phyloP scores from a whole-genome alignment of 2,329 filamentous ascomycete genomes.

The Fusarium sp. region DNA sequence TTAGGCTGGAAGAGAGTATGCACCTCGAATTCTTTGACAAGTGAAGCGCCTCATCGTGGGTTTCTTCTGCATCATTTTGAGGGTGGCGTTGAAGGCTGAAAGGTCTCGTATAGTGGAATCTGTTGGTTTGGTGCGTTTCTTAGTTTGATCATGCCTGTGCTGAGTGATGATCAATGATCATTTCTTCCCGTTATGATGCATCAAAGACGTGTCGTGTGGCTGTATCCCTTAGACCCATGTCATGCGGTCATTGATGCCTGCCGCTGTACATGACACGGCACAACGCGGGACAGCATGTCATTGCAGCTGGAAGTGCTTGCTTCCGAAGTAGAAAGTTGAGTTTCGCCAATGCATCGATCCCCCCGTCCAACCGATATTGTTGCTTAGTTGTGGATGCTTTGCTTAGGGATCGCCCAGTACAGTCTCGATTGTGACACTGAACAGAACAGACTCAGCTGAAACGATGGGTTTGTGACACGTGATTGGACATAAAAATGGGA shows the following conservation, averaged over 20 bases:
- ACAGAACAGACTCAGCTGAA: slow-evolving; percentile 43
- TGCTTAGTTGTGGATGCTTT: slow-evolving; percentile 17
- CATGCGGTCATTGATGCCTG: slow-evolving; percentile 18
- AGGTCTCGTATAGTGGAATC: neutral
- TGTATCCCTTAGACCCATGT: neutral
- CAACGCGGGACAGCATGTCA: slow-evolving; percentile 22
- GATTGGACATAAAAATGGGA: slow-evolving; percentile 32
- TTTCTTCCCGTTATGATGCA: neutral
- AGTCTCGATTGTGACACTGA: slow-evolving; percentile 32
- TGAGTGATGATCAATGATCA: neutral
- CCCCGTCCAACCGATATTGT: slow-evolving; percentile 11
- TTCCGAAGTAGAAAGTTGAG: slow-evolving; percentile 4
- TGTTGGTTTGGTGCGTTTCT: slow-evolving; percentile 7
- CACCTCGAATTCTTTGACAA: slow-evolving; percentile 7
- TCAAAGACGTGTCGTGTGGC: slow-evolving; percentile 3
- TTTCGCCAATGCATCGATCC: slow-evolving; percentile 10
- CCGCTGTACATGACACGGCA: neutral
- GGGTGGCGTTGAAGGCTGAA: slow-evolving; percentile 2
- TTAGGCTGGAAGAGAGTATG: slow-evolving; percentile 17
- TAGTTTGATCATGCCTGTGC: neutral
- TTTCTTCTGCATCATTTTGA: slow-evolving; percentile 26
- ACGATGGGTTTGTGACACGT: slow-evolving; percentile 20
- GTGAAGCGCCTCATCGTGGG: neutral
- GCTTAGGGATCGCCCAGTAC: slow-evolving; percentile 15
- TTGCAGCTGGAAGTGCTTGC: slow-evolving; percentile 8